Evolutionary conservation across 192 early-diverging fungal species (phyloP).

Genomic region (Podila verticillata): DNA sequence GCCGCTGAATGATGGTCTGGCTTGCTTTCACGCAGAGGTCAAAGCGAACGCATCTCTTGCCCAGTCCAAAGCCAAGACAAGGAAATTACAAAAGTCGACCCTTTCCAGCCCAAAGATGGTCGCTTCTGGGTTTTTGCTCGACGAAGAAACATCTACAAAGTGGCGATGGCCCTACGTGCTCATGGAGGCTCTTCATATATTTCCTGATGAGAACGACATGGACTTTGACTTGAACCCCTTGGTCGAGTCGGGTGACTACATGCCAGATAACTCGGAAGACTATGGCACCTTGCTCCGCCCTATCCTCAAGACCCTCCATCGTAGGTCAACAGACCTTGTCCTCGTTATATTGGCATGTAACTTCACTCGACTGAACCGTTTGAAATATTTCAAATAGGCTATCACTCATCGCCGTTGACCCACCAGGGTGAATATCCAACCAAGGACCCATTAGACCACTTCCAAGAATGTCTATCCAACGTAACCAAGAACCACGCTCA

Average conservation of each 20-base stretch:
- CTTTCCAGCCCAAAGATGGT: slow-evolving; percentile 29
- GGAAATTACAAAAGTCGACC: background rate
- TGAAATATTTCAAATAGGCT: background rate
- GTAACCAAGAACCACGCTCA: slow-evolving; percentile 23
- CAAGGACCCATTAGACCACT: background rate
- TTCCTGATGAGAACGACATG: background rate
- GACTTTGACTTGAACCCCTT: background rate
- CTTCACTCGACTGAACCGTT: background rate
- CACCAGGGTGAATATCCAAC: background rate
- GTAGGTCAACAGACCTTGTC: slow-evolving; percentile 5
- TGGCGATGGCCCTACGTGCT: slow-evolving; percentile 52
- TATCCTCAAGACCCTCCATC: slow-evolving; percentile 2
- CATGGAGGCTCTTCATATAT: background rate
- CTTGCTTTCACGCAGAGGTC: slow-evolving; percentile 22
- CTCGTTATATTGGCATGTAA: too few relatives aligned
- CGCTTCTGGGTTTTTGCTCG: slow-evolving; percentile 31
- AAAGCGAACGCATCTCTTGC: slow-evolving; percentile 10
- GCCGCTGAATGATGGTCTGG: slow-evolving; percentile 31
- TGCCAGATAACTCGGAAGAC: slow-evolving; percentile 11
- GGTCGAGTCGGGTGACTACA: slow-evolving; percentile 6
- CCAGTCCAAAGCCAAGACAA: background rate
- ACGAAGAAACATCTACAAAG: background rate
- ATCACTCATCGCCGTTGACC: background rate
- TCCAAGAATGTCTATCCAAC: background rate
- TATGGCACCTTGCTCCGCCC: slow-evolving; percentile 7